Evolutionary conservation across 75 land plant species (phyloP).

Genomic region (Chamaecyparis obtusa): DNA sequence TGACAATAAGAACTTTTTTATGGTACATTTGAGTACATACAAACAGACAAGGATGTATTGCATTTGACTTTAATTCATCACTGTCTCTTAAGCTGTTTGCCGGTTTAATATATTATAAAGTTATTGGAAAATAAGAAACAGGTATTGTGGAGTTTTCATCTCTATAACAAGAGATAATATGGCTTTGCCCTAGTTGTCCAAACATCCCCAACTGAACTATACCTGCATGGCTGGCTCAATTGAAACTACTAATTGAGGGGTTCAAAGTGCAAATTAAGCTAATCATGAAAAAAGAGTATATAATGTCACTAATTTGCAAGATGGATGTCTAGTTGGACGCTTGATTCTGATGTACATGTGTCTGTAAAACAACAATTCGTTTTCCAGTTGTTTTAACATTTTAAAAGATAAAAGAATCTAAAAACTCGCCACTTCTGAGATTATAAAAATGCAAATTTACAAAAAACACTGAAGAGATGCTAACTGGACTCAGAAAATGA

Average conservation of each 20-base stretch:
- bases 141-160: background rate
- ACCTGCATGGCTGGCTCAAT: background rate
- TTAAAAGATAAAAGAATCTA: background rate
- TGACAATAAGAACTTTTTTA: background rate
- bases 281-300: background rate
- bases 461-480: background rate
- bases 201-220: background rate
- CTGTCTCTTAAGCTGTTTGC: background rate
- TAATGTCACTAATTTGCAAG: slow-evolving; percentile 2
- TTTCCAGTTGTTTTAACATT: background rate
- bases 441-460: background rate
- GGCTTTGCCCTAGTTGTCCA: background rate
- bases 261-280: background rate
- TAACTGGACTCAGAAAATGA: background rate
- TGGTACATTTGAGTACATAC: background rate
- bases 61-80: background rate
- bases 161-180: background rate
- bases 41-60: background rate
- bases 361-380: background rate
- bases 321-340: background rate
- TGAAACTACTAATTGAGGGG: background rate
- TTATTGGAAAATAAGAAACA: background rate
- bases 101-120: background rate
- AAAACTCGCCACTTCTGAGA: background rate
- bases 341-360: background rate